A percentile compares a stretch with the other conserved stretches of the same genome.
phyloP scores from a whole-genome alignment of 169 alveolate species.

The Plasmodium fragile region DNA sequence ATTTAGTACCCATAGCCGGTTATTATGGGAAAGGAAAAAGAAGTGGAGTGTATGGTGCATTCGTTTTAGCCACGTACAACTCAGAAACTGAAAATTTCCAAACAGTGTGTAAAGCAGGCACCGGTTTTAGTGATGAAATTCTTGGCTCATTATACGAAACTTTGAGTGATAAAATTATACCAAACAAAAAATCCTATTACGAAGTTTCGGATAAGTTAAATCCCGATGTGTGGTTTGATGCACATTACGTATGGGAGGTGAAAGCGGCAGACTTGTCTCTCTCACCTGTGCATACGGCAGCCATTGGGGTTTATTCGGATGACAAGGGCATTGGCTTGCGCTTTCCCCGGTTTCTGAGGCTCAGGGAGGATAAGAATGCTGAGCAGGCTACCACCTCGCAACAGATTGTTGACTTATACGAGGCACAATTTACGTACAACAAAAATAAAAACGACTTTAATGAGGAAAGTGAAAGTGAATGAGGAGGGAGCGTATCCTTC shows the following conservation, averaged over 20 bases:
- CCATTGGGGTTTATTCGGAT: slow-evolving; percentile 87
- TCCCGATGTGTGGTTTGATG: slow-evolving; percentile 92
- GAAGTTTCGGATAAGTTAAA: slow-evolving; percentile 85
- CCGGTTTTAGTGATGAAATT: slow-evolving; percentile 96
- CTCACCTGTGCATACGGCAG: slow-evolving; percentile 98
- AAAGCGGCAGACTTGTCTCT: slow-evolving; percentile 97
- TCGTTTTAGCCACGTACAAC: slow-evolving; percentile 96
- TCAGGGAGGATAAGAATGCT: slow-evolving; percentile 96
- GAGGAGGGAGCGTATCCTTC: background rate
- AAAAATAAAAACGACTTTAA: slow-evolving; percentile 59
- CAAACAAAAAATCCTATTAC: slow-evolving; percentile 79
- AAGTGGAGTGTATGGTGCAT: slow-evolving; percentile 96
- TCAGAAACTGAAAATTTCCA: slow-evolving; percentile 95
- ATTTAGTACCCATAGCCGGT: slow-evolving; percentile 99
- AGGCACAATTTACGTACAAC: slow-evolving; percentile 80
- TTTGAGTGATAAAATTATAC: slow-evolving; percentile 89
- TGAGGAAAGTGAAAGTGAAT: slow-evolving; percentile 71
- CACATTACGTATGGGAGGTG: slow-evolving; percentile 97
- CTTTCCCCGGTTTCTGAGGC: slow-evolving; percentile 97
- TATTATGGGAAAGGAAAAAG: slow-evolving; percentile 96
- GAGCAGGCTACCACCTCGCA: slow-evolving; percentile 94
- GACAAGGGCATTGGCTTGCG: slow-evolving; percentile 97
- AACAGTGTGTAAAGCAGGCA: slow-evolving; percentile 96
- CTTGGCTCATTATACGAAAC: slow-evolving; percentile 87
- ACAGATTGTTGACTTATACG: slow-evolving; percentile 92